Evolutionary conservation across 2,329 filamentous ascomycete species (phyloP).

Genomic region (Aureobasidium sp.): DNA sequence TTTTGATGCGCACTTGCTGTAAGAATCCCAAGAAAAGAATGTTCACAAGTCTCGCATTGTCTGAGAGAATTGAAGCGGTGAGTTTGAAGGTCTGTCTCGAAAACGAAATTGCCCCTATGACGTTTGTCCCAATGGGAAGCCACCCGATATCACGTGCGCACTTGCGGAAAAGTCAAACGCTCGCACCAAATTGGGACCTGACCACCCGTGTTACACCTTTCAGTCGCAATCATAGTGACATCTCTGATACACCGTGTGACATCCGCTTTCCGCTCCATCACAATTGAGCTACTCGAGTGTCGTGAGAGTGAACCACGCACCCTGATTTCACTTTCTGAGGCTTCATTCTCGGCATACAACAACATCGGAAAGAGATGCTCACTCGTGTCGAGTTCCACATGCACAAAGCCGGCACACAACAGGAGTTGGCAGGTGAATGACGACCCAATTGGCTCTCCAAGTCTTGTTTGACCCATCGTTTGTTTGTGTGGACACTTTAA

Average conservation of each 20-base stretch:
- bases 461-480: too few species aligned
- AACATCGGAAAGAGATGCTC: too few species aligned
- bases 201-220: background rate
- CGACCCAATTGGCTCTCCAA: too few species aligned
- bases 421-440: too few species aligned
- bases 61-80: background rate
- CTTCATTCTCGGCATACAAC: too few species aligned
- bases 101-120: conserved; percentile 14
- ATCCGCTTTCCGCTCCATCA: background rate
- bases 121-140: background rate
- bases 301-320: too few species aligned
- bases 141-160: conserved; percentile 7
- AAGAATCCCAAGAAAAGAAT: background rate
- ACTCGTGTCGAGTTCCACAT: too few species aligned
- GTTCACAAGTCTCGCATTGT: background rate
- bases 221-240: background rate
- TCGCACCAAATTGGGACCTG: background rate
- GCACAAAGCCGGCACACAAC: too few species aligned
- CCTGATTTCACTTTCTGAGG: too few species aligned
- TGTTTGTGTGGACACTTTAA: too few species aligned
- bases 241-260: background rate
- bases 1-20: background rate
- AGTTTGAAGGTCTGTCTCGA: background rate
- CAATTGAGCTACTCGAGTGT: too few species aligned
- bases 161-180: background rate